phyloP scores from a whole-genome alignment of 148 eudicot species.

The Amaranthus hypochondriacus region DNA sequence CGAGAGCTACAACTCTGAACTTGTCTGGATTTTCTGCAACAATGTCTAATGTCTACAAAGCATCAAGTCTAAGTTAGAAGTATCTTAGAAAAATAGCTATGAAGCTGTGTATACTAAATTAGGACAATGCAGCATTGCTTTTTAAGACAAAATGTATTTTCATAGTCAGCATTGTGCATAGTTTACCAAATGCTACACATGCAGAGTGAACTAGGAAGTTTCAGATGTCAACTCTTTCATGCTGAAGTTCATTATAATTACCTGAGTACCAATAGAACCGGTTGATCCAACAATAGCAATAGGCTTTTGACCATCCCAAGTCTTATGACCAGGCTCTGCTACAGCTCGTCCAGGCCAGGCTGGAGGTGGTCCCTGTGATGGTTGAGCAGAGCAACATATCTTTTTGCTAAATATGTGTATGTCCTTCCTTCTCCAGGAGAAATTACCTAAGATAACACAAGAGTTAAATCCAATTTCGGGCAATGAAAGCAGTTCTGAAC shows the following conservation, averaged over 20 bases:
- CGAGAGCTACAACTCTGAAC: slow-evolving; percentile 90
- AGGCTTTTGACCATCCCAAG: slow-evolving; percentile 96
- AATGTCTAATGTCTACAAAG: slow-evolving; percentile 81
- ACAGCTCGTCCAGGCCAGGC: slow-evolving; percentile 99
- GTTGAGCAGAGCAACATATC: slow-evolving; percentile 75
- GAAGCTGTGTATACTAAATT: neutral
- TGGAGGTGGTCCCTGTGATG: slow-evolving; percentile 79
- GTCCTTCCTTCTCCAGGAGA: slow-evolving; percentile 57
- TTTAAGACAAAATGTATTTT: neutral
- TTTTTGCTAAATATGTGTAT: slow-evolving; percentile 38
- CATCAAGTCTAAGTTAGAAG: slow-evolving; percentile 19
- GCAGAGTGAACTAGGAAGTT: neutral
- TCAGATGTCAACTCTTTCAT: neutral
- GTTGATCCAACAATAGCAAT: slow-evolving; percentile 93
- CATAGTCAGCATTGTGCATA: neutral
- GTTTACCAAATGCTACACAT: neutral
- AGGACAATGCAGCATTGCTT: neutral
- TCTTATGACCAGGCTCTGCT: slow-evolving; percentile 50
- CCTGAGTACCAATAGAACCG: slow-evolving; percentile 99
- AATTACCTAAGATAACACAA: slow-evolving; percentile 41
- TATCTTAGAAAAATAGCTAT: neutral
- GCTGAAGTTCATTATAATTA: slow-evolving; percentile 13
- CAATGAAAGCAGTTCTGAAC: neutral
- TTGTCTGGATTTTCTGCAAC: slow-evolving; percentile 90
- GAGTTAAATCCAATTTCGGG: neutral